A percentile compares a stretch with the other conserved stretches of the same genome.
These are phyloP conservation scores for Fusarium sp. DNA, from an alignment of 2,329 filamentous ascomycete genomes.

Conservation along the genomic window DNA sequence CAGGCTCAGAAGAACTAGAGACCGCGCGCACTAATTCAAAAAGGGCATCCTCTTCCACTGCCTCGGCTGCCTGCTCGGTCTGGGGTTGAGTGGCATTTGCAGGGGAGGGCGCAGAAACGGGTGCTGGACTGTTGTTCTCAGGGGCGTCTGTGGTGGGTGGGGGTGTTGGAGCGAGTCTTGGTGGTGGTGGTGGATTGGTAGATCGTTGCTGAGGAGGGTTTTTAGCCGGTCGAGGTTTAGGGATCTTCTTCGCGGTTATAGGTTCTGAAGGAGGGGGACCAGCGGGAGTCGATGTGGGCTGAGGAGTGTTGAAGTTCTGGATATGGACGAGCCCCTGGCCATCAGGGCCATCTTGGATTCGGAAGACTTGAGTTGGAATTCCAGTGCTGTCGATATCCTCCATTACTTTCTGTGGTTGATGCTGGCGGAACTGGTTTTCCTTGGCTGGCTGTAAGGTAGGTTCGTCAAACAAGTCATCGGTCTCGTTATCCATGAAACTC, in stretches of 20 bases:
- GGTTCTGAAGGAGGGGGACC: constrained; percentile 35
- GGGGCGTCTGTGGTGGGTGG: constrained; percentile 55
- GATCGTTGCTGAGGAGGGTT: constrained; percentile 40
- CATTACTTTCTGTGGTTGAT: constrained; percentile 36
- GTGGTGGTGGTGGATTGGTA: constrained; percentile 39
- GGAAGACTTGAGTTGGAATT: constrained; percentile 60
- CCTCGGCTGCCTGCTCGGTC: constrained; percentile 5
- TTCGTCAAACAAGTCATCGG: constrained; percentile 77
- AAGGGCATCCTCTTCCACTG: constrained; percentile 30
- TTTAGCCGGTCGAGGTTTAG: constrained; percentile 15
- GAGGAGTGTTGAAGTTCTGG: constrained; percentile 51
- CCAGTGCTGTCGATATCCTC: constrained; percentile 53
- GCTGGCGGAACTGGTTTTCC: constrained; percentile 47
- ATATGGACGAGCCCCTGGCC: constrained; percentile 55
- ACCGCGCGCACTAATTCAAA: constrained; percentile 41
- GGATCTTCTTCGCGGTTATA: constrained; percentile 39
- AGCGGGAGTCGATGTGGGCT: constrained; percentile 41
- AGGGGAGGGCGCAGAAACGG: constrained; percentile 26
- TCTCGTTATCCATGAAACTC: constrained; percentile 85
- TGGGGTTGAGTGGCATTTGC: constrained; percentile 19
- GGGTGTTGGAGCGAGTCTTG: constrained; percentile 52
- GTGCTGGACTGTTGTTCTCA: constrained; percentile 52
- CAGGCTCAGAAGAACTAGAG: constrained; percentile 38
- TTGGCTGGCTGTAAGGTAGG: constrained; percentile 61
- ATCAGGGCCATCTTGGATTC: constrained; percentile 53